Evolutionary conservation across 257 asterid species (phyloP).

Genomic region (Nicotiana otophora): DNA sequence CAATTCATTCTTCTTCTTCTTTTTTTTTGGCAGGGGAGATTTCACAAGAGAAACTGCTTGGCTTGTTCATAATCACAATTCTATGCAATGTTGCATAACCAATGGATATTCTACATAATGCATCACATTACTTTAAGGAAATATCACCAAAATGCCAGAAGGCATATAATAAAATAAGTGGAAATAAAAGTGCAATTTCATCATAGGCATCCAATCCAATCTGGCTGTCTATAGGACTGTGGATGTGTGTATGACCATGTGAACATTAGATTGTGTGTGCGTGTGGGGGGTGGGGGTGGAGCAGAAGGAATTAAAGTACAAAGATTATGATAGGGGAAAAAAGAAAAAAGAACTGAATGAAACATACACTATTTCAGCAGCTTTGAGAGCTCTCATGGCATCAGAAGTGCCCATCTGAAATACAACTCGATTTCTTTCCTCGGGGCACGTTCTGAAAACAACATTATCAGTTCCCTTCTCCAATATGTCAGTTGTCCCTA

Average conservation of each 20-base stretch:
- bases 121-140: not conserved
- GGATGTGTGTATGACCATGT: not conserved
- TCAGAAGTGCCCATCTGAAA: conserved; percentile 96
- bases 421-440: conserved; percentile 68
- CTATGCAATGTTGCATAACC: not conserved
- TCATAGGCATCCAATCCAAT: not conserved
- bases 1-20: not conserved
- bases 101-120: not conserved
- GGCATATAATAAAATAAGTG: not conserved
- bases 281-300: not conserved
- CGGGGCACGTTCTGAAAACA: conserved; percentile 81
- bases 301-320: not conserved
- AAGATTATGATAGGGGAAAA: not conserved
- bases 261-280: not conserved
- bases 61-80: not conserved
- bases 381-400: conserved; percentile 82
- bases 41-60: not conserved
- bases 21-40: not conserved
- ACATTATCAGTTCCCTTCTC: conserved; percentile 71
- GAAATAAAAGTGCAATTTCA: not conserved
- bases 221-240: not conserved
- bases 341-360: not conserved
- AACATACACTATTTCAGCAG: conserved; percentile 75
- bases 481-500: conserved; percentile 73
- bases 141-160: not conserved